Evolutionary conservation across 1,139 yeast species (phyloP), one percentile per base, ranked within the genome.

Genomic region (Hyphopichia fennica): DNA sequence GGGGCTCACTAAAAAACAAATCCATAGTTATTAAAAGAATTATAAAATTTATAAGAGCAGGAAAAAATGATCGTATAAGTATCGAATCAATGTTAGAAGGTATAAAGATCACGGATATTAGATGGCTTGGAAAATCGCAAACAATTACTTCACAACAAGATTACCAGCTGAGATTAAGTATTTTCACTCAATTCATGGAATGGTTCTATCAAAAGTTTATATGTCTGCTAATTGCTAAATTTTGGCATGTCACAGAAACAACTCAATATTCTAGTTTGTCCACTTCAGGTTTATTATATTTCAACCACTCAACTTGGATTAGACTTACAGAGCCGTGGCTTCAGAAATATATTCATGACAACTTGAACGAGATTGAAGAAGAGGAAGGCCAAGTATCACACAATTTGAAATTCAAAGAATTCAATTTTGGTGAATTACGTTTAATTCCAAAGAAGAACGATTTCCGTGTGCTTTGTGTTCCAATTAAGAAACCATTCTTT

Each of bases 161-260:
- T 43, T 58, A 59, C 22, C 38, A 47, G 1, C 56, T 56, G 44
- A 63, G 80, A 10, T 50, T 49, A 37, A 34, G 44, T 0, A 49
- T 75, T n/a, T 59, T 81, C 15, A 43, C 56, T 1, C 53, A 58
- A 4, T 77, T 86, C 42, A 27, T 87, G 1, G 40, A 46, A 2
- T 91, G 96, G 96, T 45, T 86, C 3, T 76, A 85, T 38, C 52
- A 65, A 0, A 40, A 41, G 0, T 70, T 82, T 40, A 48, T 88
- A 1, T 67, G 75, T 7, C 70, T 69, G 13, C 49, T 88, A 1
- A 49, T 87, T 0, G 60, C 68, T 0, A 60, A 75, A 0, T 81
- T 79, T 53, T 91, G 91, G 71, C 84, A 86, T 55, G 81, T 85
- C 2, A 81, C 93, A 0, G 84, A 82, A 41, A 59, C 75, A 0